Conservation (phyloP, 2,329 filamentous ascomycete species). For the Fusarium bactridioides region DNA sequence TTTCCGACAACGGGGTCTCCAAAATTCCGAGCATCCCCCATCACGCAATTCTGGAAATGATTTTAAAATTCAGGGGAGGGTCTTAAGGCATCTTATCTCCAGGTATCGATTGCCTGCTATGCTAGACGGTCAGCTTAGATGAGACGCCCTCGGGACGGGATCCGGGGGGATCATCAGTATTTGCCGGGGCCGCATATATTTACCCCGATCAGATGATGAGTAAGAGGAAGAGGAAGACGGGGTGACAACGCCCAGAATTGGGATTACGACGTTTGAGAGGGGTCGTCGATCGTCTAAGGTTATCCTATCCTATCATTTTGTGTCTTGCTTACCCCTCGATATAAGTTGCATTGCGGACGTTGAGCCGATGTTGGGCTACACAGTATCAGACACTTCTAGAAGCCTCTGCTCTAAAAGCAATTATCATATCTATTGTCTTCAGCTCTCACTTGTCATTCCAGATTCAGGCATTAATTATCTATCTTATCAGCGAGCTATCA, state of each 20-base stretch:
- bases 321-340: constrained; percentile 8
- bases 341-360: background rate
- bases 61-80: background rate
- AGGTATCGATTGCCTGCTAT: background rate
- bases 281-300: background rate
- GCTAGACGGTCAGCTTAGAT: background rate
- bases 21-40: background rate
- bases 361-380: background rate
- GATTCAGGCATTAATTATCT: background rate
- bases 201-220: constrained; percentile 33
- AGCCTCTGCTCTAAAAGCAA: background rate
- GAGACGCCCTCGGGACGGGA: constrained; percentile 13
- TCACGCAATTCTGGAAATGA: background rate
- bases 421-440: background rate
- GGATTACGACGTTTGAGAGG: background rate
- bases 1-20: background rate
- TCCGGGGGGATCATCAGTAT: constrained; percentile 7
- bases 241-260: background rate
- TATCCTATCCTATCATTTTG: background rate
- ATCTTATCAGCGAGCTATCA: background rate
- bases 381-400: background rate
- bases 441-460: background rate
- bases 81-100: background rate
- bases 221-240: background rate
- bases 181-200: background rate